A percentile compares a stretch with the other conserved stretches of the same genome.
These are phyloP conservation scores for Kalmusia sp. DNA, from an alignment of 2,329 filamentous ascomycete species.

Conservation along the genomic window DNA sequence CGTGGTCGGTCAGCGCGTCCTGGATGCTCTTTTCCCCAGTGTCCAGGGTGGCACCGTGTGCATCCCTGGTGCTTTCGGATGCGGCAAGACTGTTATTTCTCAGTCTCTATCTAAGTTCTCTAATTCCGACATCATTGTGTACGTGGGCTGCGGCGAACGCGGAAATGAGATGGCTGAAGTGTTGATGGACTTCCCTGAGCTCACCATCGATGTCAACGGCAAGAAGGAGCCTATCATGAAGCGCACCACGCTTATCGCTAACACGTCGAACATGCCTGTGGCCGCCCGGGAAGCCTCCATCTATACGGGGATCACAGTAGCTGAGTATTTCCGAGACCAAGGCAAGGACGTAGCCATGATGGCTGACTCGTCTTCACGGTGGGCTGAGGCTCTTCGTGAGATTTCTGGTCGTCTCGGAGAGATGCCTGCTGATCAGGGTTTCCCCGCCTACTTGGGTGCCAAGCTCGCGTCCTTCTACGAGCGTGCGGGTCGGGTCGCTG, in stretches of 20 bases:
- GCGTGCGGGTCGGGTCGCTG: constrained; percentile 85
- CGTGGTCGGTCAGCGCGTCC: constrained; percentile 93
- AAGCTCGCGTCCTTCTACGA: constrained; percentile 99
- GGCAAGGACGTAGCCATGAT: constrained; percentile 99
- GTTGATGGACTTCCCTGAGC: constrained; percentile 99
- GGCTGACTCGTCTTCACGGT: constrained; percentile 97
- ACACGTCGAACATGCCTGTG: constrained; percentile 99
- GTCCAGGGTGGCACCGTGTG: constrained; percentile 97
- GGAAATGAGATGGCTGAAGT: constrained; percentile 99
- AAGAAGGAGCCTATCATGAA: constrained; percentile 99
- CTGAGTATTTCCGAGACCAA: constrained; percentile 97
- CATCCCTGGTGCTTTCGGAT: constrained; percentile 97
- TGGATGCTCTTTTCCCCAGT: constrained; percentile 94
- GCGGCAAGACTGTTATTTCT: constrained; percentile 98
- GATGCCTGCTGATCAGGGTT: constrained; percentile 99
- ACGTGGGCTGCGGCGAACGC: constrained; percentile 81
- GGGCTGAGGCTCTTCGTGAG: constrained; percentile 98
- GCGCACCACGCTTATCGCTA: constrained; percentile 96
- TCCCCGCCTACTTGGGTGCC: constrained; percentile 94
- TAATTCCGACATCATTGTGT: constrained; percentile 98
- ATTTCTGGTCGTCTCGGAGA: constrained; percentile 98
- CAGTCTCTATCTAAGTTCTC: constrained; percentile 99
- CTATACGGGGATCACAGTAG: constrained; percentile 90
- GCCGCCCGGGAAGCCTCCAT: constrained; percentile 98
- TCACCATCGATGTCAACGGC: constrained; percentile 91